Percentiles rank a stretch among this genome's conserved stretches.
Conservation (phyloP, 305 asterid genomes). For the Fraxinus velutina region DNA sequence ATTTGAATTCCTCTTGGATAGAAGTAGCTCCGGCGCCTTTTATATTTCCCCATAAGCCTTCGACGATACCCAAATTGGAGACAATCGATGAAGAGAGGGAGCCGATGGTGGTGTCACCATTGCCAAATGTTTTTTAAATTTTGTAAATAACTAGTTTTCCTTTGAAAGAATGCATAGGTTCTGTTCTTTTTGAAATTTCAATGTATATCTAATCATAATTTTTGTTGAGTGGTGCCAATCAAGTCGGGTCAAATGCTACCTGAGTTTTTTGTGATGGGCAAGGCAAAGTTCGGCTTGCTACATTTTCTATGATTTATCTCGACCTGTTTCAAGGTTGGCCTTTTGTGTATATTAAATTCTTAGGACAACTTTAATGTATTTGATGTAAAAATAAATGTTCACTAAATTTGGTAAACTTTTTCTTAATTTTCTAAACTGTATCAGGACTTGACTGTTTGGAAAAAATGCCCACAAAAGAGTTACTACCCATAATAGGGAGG, state of each 20-base stretch:
- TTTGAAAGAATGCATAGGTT: background rate
- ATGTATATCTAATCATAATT: background rate
- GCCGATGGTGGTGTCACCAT: background rate
- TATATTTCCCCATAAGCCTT: constrained; percentile 20
- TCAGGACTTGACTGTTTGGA: background rate
- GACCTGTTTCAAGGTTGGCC: background rate
- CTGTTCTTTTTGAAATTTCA: background rate
- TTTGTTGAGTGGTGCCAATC: background rate
- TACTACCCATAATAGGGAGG: background rate
- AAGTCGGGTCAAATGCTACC: background rate
- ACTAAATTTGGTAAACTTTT: background rate
- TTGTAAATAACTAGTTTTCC: background rate
- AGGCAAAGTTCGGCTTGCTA: background rate
- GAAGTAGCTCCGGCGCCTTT: constrained; percentile 35
- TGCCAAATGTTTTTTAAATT: background rate
- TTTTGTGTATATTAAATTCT: background rate
- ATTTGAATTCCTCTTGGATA: constrained; percentile 22
- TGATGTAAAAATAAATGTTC: background rate
- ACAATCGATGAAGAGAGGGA: constrained; percentile 24
- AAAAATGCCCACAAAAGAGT: background rate
- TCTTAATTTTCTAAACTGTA: background rate
- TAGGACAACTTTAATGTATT: background rate
- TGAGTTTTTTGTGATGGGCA: background rate
- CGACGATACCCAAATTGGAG: constrained; percentile 26
- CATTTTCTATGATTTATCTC: background rate